phyloP scores from a whole-genome alignment of 805 yeast species.

The Kuraishia hungarica region DNA sequence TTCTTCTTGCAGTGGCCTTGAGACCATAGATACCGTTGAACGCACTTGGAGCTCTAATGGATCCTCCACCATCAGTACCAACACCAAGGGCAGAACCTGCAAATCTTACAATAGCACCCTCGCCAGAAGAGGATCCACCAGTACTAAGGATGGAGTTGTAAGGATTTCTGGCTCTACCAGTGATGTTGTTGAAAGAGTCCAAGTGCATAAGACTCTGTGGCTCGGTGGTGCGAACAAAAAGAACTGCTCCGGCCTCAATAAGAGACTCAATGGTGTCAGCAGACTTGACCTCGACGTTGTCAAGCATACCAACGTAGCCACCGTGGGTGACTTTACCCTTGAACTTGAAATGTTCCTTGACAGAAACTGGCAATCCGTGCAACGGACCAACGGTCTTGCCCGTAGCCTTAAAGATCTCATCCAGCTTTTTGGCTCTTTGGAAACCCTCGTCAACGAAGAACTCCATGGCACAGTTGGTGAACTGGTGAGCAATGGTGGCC shows the following conservation, averaged over 20 bases:
- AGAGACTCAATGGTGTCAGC: constrained; percentile 39
- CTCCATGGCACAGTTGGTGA: constrained; percentile 43
- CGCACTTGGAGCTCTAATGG: constrained; percentile 62
- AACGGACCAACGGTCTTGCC: constrained; percentile 56
- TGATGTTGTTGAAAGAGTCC: constrained; percentile 52
- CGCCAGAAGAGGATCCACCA: constrained; percentile 74
- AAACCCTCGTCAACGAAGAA: constrained; percentile 60
- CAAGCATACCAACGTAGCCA: constrained; percentile 45
- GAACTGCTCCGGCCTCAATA: constrained; percentile 48
- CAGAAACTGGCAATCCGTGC: constrained; percentile 62
- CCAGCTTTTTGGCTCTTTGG: constrained; percentile 45
- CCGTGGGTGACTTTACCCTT: constrained; percentile 50
- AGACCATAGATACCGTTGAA: constrained; percentile 55
- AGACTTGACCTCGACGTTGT: constrained; percentile 36
- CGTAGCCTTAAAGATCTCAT: constrained; percentile 36
- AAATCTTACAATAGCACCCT: constrained; percentile 53
- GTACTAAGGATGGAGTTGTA: constrained; percentile 47
- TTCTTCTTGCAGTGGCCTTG: constrained; percentile 52
- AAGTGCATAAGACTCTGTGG: constrained; percentile 68
- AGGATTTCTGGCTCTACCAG: constrained; percentile 53
- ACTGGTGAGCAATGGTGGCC: constrained; percentile 56
- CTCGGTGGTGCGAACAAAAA: constrained; percentile 57
- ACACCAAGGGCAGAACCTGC: constrained; percentile 55
- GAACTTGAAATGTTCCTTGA: constrained; percentile 56
- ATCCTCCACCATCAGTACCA: constrained; percentile 70